Evolutionary conservation across 2,329 filamentous ascomycete genomes (phyloP).

Genomic region (Alternaria panax): DNA sequence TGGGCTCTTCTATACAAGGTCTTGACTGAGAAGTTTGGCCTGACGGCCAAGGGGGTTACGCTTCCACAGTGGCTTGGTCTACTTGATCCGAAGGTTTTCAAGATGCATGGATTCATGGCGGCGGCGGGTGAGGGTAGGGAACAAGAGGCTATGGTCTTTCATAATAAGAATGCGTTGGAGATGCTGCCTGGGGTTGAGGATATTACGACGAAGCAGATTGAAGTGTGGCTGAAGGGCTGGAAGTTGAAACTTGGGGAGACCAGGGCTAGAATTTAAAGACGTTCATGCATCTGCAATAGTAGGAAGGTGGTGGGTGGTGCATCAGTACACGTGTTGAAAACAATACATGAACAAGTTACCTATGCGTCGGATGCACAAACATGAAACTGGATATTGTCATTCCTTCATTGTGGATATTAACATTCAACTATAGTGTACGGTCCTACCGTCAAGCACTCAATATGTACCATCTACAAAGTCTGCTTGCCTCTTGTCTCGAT

Average conservation of each 20-base stretch:
- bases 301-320: too few relatives aligned
- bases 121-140: not conserved
- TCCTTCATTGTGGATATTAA: not conserved
- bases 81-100: not conserved
- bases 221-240: not conserved
- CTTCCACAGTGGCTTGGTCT: not conserved
- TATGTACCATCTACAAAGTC: slow-evolving; percentile 40
- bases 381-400: not conserved
- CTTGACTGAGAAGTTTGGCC: not conserved
- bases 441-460: not conserved
- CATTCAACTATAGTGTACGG: not conserved
- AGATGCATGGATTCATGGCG: not conserved
- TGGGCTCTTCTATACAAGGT: not conserved
- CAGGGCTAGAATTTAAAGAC: not conserved
- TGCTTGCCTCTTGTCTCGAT: slow-evolving; percentile 55
- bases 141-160: not conserved
- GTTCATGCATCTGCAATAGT: too few relatives aligned
- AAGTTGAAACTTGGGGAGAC: not conserved
- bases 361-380: too few relatives aligned
- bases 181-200: not conserved
- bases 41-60: not conserved
- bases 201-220: not conserved
- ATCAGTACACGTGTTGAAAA: too few relatives aligned
- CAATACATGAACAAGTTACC: too few relatives aligned
- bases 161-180: not conserved